Percentiles rank a stretch among this genome's conserved stretches.
Evolutionary conservation across 169 alveolate species (phyloP).

Genomic region (Eimeria praecox): DNA sequence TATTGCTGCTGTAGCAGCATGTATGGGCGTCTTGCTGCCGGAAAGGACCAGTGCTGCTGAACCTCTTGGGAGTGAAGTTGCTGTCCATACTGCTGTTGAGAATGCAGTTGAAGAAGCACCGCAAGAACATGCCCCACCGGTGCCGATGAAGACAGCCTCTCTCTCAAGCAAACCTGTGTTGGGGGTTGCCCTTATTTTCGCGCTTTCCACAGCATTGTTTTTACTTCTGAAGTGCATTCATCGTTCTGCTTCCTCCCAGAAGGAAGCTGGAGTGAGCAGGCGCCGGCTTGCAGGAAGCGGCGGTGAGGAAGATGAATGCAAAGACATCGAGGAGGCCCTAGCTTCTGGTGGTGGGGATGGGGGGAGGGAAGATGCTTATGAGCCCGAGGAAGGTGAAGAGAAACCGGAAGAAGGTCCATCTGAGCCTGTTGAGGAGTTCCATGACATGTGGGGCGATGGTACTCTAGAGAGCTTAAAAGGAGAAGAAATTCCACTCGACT

Average conservation of each 20-base stretch:
- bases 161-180: background rate
- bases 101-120: background rate
- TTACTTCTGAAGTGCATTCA: background rate
- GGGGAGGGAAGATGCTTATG: background rate
- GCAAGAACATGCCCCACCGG: too few relatives aligned
- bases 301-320: background rate
- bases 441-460: too few relatives aligned
- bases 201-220: background rate
- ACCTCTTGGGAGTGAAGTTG: background rate
- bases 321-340: too few relatives aligned
- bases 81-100: background rate
- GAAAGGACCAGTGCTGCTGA: background rate
- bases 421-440: background rate
- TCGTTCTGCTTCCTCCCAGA: background rate
- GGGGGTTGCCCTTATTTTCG: background rate
- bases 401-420: background rate
- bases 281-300: background rate
- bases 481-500: too few relatives aligned
- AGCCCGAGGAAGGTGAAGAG: too few relatives aligned
- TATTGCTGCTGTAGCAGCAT: background rate
- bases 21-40: background rate
- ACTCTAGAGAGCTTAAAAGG: too few relatives aligned
- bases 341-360: background rate
- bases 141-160: background rate
- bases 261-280: background rate